Evolutionary conservation across 2,329 filamentous ascomycete species (phyloP), one percentile per base, ranked within the genome.

Genomic region (Aaosphaeria arxii): DNA sequence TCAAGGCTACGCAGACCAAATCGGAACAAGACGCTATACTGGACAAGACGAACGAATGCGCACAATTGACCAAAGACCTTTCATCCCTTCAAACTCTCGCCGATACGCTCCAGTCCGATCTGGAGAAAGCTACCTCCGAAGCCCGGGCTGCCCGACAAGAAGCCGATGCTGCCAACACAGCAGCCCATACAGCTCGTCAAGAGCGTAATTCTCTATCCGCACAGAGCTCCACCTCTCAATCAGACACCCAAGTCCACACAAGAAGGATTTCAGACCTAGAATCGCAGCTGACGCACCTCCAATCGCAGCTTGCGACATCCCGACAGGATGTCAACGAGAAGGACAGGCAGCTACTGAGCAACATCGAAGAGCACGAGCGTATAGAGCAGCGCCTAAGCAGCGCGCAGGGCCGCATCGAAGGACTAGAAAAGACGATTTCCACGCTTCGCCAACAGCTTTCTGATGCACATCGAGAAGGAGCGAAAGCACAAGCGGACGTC

Each of bases 391-490:
- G 48, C 6, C 44, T 62, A 5, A 63, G 55, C 46, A 56, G 51
- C 29, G 57, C 63, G 7, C 57, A 64, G 44, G 62, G 62, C 6
- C 61, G 63, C 6, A 54, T 64, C n/a, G 54, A 66, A 40, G 57
- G 62, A 9, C 57, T 69, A 7, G 65, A 68, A 42, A 45, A 44
- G 6, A 59, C 54, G 11, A 51, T 63, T 6, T 50, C 56, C 5
- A 48, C 56, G 5, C 56, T 70, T n/a, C 67, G 67, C 31, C 55
- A 64, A 39, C 65, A 69, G 44, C 59, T 70, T 9, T 54, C 60
- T 6, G 59, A 69, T 45, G 59, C 62, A 7, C 64, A 64, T 24
- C 64, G 55, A 5, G 56, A 62, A n/a, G 56, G 42, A 30, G 53
- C 62, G 1, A 61, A 55, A 49, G 50, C 56, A 3, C 56, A 55